Evolutionary conservation across 1,284 basidiomycete genomes (phyloP).

Genomic region (Fomitopsis betulina): DNA sequence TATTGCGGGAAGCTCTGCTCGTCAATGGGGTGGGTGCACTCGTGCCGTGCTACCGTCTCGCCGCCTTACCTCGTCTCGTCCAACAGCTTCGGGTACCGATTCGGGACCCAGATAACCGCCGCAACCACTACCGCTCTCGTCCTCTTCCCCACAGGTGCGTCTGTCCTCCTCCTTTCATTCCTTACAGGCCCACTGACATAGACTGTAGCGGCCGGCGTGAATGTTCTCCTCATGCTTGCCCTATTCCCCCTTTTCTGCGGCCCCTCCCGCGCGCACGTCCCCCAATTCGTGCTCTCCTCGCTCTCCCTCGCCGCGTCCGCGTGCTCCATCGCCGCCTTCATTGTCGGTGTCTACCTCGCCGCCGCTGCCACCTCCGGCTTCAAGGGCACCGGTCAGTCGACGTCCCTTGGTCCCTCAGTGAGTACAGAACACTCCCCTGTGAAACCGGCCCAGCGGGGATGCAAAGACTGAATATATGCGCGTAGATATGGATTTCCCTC

Average conservation of each 20-base stretch:
- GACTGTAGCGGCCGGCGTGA: neutral
- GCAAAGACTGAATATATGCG: neutral
- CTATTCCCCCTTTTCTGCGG: neutral
- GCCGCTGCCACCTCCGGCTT: neutral
- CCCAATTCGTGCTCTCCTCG: neutral
- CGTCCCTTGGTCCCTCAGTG: neutral
- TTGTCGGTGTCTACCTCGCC: neutral
- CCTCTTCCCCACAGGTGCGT: neutral
- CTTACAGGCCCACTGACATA: neutral
- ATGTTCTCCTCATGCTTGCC: neutral
- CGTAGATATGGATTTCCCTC: constrained; percentile 2
- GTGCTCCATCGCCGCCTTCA: constrained; percentile 1
- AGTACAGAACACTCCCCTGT: neutral
- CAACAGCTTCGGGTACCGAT: neutral
- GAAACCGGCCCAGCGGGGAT: neutral
- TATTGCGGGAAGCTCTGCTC: neutral
- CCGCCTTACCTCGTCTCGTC: neutral
- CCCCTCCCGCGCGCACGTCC: neutral
- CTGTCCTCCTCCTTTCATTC: too few relatives aligned
- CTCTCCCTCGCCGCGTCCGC: neutral
- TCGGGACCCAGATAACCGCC: neutral
- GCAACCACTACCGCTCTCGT: neutral
- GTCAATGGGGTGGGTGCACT: neutral
- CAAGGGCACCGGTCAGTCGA: neutral
- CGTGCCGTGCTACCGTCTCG: neutral